Conservation (phyloP, 441 rosid species). For the Gossypium davidsonii region DNA sequence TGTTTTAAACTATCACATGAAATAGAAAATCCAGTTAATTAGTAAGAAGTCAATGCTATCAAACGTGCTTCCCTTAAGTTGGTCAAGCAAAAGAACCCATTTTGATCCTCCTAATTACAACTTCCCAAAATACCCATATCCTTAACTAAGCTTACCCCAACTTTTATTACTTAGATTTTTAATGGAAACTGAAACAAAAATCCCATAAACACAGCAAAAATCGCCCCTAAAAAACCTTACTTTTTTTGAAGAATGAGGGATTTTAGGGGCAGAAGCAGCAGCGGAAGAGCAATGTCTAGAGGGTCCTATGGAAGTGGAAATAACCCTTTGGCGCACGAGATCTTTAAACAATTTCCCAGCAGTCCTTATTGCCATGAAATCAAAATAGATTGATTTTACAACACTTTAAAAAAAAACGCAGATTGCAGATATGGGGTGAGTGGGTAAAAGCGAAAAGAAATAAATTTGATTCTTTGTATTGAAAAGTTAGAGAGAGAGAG, state of each 20-base stretch:
- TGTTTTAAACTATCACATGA: background rate
- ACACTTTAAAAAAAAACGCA: background rate
- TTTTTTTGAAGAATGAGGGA: constrained; percentile 75
- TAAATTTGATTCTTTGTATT: background rate
- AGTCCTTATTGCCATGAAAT: constrained; percentile 49
- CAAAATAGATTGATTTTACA: background rate
- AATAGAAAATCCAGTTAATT: background rate
- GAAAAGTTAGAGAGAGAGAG: background rate
- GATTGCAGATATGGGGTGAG: background rate
- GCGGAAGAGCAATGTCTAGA: constrained; percentile 49
- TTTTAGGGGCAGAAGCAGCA: constrained; percentile 44
- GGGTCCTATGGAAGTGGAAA: constrained; percentile 36
- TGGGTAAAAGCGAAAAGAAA: background rate
- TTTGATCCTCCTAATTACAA: background rate
- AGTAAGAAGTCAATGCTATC: background rate
- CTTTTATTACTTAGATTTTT: background rate
- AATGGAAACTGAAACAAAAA: background rate
- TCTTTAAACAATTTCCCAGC: constrained; percentile 41
- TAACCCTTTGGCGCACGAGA: constrained; percentile 32
- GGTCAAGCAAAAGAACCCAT: background rate
- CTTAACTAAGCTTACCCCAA: background rate
- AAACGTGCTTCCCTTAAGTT: background rate
- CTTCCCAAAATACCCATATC: background rate
- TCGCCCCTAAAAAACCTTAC: constrained; percentile 24
- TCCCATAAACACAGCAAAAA: background rate